phyloP scores from a whole-genome alignment of 441 rosid genomes.

The Daphne laureola region DNA sequence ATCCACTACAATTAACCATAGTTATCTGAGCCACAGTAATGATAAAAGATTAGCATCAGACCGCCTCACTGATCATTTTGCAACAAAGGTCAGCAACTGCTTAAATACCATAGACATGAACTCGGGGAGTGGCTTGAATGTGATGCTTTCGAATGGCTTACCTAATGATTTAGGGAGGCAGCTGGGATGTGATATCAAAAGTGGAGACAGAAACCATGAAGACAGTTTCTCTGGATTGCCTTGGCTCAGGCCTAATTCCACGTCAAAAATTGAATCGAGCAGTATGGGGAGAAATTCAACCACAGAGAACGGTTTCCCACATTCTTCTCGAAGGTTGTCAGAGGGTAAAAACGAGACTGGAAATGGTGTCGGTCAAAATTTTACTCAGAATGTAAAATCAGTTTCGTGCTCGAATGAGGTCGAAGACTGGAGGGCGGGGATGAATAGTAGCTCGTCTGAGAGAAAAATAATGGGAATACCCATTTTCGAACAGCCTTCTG shows the following conservation, averaged over 20 bases:
- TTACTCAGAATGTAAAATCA: conserved; percentile 29
- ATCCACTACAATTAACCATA: conserved; percentile 28
- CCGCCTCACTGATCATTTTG: conserved; percentile 17
- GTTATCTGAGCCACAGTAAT: conserved; percentile 31
- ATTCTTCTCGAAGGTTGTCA: conserved; percentile 31
- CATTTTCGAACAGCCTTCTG: conserved; percentile 30
- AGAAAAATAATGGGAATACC: conserved; percentile 60
- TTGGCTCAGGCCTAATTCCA: conserved; percentile 52
- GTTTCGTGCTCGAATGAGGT: conserved; percentile 28
- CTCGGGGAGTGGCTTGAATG: conserved; percentile 52
- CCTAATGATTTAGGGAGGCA: conserved; percentile 24
- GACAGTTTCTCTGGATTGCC: conserved; percentile 39
- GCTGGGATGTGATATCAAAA: conserved; percentile 28
- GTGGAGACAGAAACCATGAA: conserved; percentile 39
- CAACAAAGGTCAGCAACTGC: conserved; percentile 25
- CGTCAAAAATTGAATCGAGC: conserved; percentile 26
- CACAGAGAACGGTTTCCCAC: conserved; percentile 27
- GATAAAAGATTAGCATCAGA: conserved; percentile 26
- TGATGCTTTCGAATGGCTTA: conserved; percentile 30
- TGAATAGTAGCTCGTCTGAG: conserved; percentile 23
- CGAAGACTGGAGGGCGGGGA: conserved; percentile 28
- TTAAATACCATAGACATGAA: conserved; percentile 33
- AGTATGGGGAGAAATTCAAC: conserved; percentile 36
- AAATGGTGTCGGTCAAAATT: conserved; percentile 20
- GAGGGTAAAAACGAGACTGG: conserved; percentile 27